These are phyloP conservation scores for Chaetomium cochliodes DNA, from an alignment of 495 filamentous ascomycete genomes.

Conservation along the genomic window DNA sequence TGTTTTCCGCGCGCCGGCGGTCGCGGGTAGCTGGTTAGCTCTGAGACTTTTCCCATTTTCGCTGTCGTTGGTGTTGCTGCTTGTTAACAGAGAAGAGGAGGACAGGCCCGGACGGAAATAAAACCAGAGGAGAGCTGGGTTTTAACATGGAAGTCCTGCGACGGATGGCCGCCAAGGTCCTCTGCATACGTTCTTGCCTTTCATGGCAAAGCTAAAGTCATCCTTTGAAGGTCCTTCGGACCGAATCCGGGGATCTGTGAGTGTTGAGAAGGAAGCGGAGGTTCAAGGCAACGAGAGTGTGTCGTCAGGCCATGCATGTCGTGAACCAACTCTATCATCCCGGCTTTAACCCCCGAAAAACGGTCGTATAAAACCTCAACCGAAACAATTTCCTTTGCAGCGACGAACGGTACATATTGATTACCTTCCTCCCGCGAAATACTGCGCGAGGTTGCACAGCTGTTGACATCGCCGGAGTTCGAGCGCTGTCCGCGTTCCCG, in stretches of 20 bases:
- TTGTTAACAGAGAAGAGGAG: background rate
- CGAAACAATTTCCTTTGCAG: background rate
- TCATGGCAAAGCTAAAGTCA: slow-evolving; percentile 2
- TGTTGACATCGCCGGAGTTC: background rate
- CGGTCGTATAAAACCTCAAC: background rate
- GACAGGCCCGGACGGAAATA: background rate
- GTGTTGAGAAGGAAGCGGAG: too few species aligned
- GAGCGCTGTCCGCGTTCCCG: background rate
- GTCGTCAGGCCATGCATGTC: background rate
- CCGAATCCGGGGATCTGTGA: too few species aligned
- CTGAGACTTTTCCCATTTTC: slow-evolving; percentile 12
- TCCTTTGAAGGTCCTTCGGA: background rate
- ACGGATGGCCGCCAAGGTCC: background rate
- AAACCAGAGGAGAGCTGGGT: background rate
- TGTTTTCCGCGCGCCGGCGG: slow-evolving; percentile 1
- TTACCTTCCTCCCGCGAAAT: slow-evolving; percentile 5
- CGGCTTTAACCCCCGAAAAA: background rate
- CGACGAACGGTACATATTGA: background rate
- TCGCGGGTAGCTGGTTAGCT: background rate
- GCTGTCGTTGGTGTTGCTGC: background rate
- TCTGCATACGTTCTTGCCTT: slow-evolving; percentile 2
- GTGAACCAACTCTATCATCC: background rate
- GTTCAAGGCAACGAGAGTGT: background rate
- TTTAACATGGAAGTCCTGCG: background rate
- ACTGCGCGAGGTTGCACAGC: background rate